Percentiles rank a stretch among this genome's conserved stretches.
Conservation (phyloP, 2,329 filamentous ascomycete genomes). For the Clathrospora elynae region DNA sequence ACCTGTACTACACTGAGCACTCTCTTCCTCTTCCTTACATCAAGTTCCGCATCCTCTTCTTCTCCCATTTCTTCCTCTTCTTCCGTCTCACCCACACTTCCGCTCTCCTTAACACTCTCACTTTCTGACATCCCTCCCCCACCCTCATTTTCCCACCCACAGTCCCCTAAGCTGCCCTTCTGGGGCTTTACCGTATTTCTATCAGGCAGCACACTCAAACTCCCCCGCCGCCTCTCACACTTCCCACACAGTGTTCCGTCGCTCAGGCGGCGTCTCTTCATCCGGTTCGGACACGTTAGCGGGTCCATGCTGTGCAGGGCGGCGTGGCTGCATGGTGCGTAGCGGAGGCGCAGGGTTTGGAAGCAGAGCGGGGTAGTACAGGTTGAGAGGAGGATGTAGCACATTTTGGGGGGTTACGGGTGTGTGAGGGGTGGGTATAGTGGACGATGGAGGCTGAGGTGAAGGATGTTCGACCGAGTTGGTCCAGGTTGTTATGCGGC, state of each 20-base stretch:
- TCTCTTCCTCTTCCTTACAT: neutral
- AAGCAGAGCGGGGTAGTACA: conserved; percentile 24
- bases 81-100: neutral
- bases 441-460: neutral
- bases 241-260: conserved; percentile 10
- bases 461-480: neutral
- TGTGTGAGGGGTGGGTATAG: neutral
- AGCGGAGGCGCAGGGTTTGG: conserved; percentile 19
- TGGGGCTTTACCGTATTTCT: neutral
- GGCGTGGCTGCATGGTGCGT: conserved; percentile 33
- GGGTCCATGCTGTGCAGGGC: conserved; percentile 23
- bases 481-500: neutral
- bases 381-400: conserved; percentile 30
- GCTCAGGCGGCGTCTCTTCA: conserved; percentile 19
- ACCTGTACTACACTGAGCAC: neutral
- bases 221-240: conserved; percentile 19
- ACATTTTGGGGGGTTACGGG: conserved; percentile 22
- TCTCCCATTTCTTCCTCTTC: neutral
- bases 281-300: conserved; percentile 31
- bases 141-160: neutral
- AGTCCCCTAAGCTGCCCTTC: neutral
- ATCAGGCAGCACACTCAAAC: conserved; percentile 23
- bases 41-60: neutral
- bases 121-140: neutral
- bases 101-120: neutral